A percentile compares a stretch with the other conserved stretches of the same genome.
Conservation (phyloP, 2,329 filamentous ascomycete genomes). For the Fusarium tupiense region DNA sequence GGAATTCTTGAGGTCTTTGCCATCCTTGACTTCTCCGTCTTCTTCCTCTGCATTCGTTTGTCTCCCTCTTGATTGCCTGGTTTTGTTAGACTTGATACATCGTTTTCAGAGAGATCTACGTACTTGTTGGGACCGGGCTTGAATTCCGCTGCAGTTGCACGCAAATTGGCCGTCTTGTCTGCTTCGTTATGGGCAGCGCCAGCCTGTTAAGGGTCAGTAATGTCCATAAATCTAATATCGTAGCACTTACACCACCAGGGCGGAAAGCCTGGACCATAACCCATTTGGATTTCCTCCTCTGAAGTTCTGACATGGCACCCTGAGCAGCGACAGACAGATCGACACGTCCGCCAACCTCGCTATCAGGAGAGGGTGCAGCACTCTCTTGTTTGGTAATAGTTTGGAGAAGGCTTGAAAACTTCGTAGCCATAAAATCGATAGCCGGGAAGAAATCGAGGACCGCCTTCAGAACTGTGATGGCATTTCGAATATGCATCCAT, state of each 20-base stretch:
- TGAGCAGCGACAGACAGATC: slow-evolving; percentile 80
- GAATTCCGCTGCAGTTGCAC: slow-evolving; percentile 71
- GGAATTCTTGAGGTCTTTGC: slow-evolving; percentile 47
- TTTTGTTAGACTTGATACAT: slow-evolving; percentile 13
- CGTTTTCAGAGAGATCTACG: background rate
- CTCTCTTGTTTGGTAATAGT: slow-evolving; percentile 72
- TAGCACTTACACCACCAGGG: slow-evolving; percentile 64
- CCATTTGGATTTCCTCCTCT: slow-evolving; percentile 74
- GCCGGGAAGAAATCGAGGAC: slow-evolving; percentile 86
- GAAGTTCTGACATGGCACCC: slow-evolving; percentile 75
- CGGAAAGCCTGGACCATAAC: slow-evolving; percentile 79
- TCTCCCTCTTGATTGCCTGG: slow-evolving; percentile 32
- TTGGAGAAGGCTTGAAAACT: slow-evolving; percentile 71
- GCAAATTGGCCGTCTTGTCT: slow-evolving; percentile 57
- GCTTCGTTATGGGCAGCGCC: slow-evolving; percentile 43
- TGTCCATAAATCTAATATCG: background rate
- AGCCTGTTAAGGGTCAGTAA: slow-evolving; percentile 42
- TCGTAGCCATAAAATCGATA: slow-evolving; percentile 85
- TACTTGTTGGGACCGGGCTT: slow-evolving; percentile 62
- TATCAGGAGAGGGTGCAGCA: slow-evolving; percentile 56
- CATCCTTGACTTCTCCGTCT: slow-evolving; percentile 78
- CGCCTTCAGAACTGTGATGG: slow-evolving; percentile 86
- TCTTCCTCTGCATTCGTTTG: slow-evolving; percentile 63
- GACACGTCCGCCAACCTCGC: slow-evolving; percentile 69
- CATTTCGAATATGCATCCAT: slow-evolving; percentile 98